Percentiles rank a stretch among this genome's conserved stretches.
These are phyloP conservation scores for Puccinia hordei DNA, from an alignment of 1,284 basidiomycete species.

Conservation along the genomic window DNA sequence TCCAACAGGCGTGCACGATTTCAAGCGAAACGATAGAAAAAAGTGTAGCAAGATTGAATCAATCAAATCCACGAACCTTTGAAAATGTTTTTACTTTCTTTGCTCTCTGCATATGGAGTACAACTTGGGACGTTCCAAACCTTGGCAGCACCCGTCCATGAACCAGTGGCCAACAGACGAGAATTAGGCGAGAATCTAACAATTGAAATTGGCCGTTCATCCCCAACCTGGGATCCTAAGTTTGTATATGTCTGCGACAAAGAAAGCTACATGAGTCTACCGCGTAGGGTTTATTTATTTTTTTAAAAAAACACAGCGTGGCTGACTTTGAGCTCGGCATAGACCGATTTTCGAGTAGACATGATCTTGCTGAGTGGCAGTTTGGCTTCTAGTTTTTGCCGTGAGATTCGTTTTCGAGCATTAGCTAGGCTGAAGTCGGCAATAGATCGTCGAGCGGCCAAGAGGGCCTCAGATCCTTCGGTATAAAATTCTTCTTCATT, in stretches of 20 bases:
- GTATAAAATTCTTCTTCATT: conserved; percentile 86
- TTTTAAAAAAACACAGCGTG: no score
- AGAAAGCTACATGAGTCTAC: not conserved
- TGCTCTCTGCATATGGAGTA: conserved; percentile 51
- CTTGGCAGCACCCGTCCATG: conserved; percentile 93
- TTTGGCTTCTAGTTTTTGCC: conserved; percentile 82
- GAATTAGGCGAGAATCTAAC: conserved; percentile 93
- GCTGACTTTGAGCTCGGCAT: conserved; percentile 80
- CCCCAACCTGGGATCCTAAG: conserved; percentile 95
- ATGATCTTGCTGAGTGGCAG: conserved; percentile 88
- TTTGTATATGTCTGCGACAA: conserved; percentile 74
- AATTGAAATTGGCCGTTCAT: conserved; percentile 88
- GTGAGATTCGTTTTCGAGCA: conserved; percentile 85
- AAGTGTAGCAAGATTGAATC: not conserved
- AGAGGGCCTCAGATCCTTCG: conserved; percentile 79
- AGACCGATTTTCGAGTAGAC: conserved; percentile 84
- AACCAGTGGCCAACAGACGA: conserved; percentile 81
- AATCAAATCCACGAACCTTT: conserved; percentile 39
- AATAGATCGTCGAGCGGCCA: conserved; percentile 78
- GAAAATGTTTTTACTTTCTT: conserved; percentile 48
- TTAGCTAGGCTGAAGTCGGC: conserved; percentile 89
- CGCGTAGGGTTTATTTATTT: conserved; percentile 27
- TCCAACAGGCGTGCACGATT: not conserved
- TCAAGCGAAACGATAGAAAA: not conserved
- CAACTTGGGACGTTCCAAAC: conserved; percentile 87